phyloP scores from a whole-genome alignment of 2,329 filamentous ascomycete genomes.

The Rhynchosporium secalis region DNA sequence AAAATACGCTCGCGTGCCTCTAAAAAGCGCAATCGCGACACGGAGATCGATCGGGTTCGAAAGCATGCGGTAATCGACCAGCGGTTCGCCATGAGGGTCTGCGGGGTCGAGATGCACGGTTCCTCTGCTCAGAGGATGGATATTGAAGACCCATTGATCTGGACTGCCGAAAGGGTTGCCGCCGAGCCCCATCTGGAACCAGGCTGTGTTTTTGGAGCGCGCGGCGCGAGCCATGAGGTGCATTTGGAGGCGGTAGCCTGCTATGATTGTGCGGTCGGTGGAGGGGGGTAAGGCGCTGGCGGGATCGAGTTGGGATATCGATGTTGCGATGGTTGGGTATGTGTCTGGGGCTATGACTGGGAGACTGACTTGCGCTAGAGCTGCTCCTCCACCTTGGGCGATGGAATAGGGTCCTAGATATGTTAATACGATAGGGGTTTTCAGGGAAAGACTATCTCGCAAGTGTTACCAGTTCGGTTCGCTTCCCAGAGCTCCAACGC shows the following conservation, averaged over 20 bases:
- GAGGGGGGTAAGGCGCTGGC: not conserved
- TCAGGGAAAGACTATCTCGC: not conserved
- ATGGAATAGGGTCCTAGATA: slow-evolving; percentile 42
- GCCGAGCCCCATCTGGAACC: slow-evolving; percentile 12
- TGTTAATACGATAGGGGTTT: not conserved
- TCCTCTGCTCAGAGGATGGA: slow-evolving; percentile 41
- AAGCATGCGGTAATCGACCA: slow-evolving; percentile 41
- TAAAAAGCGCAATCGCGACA: slow-evolving; percentile 33
- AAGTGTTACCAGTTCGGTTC: not conserved
- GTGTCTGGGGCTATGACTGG: slow-evolving; percentile 7
- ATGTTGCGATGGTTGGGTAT: slow-evolving; percentile 7
- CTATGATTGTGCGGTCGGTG: slow-evolving; percentile 13
- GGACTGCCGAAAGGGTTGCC: not conserved
- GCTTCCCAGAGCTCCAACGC: slow-evolving; percentile 1
- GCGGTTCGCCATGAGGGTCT: slow-evolving; percentile 34
- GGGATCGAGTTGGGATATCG: not conserved
- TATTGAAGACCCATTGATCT: slow-evolving; percentile 5
- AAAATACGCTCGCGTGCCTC: not conserved
- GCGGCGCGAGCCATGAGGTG: slow-evolving; percentile 9
- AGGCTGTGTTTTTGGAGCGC: slow-evolving; percentile 7
- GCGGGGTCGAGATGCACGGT: slow-evolving; percentile 38
- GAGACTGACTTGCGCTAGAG: slow-evolving; percentile 10
- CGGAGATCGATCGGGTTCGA: slow-evolving; percentile 43
- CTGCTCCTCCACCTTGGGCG: slow-evolving; percentile 30
- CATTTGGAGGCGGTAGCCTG: slow-evolving; percentile 17